Base-by-base conservation (phyloP, 257 asterid species). In the Schizonepeta tenuifolia region DNA sequence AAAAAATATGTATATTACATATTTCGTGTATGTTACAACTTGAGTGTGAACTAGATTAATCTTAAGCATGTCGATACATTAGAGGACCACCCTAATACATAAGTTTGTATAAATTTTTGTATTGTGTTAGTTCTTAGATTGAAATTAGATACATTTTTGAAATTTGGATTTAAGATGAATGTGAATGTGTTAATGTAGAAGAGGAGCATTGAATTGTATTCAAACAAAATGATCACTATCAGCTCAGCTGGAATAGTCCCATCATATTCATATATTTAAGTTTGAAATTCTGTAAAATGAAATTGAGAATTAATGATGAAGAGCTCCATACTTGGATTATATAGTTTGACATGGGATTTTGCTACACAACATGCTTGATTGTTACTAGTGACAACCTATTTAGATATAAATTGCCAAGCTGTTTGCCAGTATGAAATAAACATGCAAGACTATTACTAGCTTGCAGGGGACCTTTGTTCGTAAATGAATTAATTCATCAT, bases 171-270 rank as follows among this genome's bases (percentile, higher is more conserved):
- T 35, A 40, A 12, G 33, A 24, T 74, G 73, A 41, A 55, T 49
- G 50, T 35, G 31, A 5, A 14, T 7, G 64, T 21, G 22, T 35
- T 13, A 24, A 44, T 72, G 53, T 35, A 14, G 31, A 17, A 58
- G 15, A 2, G 44, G 26, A 13, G 73, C 61, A 51, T 72, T 76
- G 17, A 71, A 59, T 70, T 60, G 57, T 44, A 13, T 55, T 67
- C 43, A 53, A 76, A 68, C 78, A 62, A 76, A 72, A 21, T 72
- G 54, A 76, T 67, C 81, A 58, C 66, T 53, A 18, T 80, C 84
- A 80, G 46, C 74, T 68, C 61, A 63, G 81, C 84, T 80, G 81
- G 81, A 80, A 28, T 36, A 61, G 69, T 71, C 73, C 69, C 72
- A 44, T 64, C 62, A 47, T 20, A 38, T 38, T 38, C 43, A 38